Evolutionary conservation across 2,329 filamentous ascomycete species (phyloP).

Genomic region (Xylariaceae sp.): DNA sequence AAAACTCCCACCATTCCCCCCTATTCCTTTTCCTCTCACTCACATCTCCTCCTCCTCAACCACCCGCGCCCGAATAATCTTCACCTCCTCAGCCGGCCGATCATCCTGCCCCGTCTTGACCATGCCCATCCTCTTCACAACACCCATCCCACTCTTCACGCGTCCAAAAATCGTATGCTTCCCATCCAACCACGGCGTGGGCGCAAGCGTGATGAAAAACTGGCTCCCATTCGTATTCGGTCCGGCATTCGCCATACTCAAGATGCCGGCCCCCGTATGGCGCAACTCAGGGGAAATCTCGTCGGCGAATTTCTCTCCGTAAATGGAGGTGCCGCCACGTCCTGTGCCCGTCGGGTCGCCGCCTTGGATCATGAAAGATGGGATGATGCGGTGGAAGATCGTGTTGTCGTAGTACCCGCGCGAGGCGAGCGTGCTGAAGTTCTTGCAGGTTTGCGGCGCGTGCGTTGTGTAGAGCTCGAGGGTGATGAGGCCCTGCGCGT

Average conservation of each 20-base stretch:
- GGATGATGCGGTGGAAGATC: slow-evolving; percentile 90
- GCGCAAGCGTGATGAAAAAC: slow-evolving; percentile 92
- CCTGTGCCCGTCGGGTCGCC: slow-evolving; percentile 94
- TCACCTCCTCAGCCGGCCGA: slow-evolving; percentile 73
- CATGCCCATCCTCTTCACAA: slow-evolving; percentile 83
- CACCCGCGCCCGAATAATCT: slow-evolving; percentile 67
- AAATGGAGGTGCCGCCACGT: slow-evolving; percentile 82
- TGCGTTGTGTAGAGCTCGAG: slow-evolving; percentile 87
- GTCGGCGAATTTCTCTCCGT: slow-evolving; percentile 89
- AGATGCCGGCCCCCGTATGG: slow-evolving; percentile 87
- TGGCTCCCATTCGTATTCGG: slow-evolving; percentile 91
- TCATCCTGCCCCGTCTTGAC: slow-evolving; percentile 81
- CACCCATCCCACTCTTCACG: slow-evolving; percentile 74
- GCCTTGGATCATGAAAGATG: slow-evolving; percentile 93
- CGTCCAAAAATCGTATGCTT: slow-evolving; percentile 96
- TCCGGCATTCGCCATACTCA: slow-evolving; percentile 94
- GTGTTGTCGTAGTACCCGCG: slow-evolving; percentile 84
- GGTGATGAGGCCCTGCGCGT: slow-evolving; percentile 66
- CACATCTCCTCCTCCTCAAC: slow-evolving; percentile 51
- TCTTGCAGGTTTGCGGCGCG: slow-evolving; percentile 82
- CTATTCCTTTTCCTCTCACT: not conserved
- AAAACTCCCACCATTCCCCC: too few species aligned
- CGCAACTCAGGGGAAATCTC: slow-evolving; percentile 75
- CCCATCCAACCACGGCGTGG: slow-evolving; percentile 92
- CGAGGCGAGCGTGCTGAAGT: slow-evolving; percentile 74